Evolutionary conservation across 2,329 filamentous ascomycete species (phyloP), one percentile per base, ranked within the genome.

Genomic region (Geosmithia putterillii): DNA sequence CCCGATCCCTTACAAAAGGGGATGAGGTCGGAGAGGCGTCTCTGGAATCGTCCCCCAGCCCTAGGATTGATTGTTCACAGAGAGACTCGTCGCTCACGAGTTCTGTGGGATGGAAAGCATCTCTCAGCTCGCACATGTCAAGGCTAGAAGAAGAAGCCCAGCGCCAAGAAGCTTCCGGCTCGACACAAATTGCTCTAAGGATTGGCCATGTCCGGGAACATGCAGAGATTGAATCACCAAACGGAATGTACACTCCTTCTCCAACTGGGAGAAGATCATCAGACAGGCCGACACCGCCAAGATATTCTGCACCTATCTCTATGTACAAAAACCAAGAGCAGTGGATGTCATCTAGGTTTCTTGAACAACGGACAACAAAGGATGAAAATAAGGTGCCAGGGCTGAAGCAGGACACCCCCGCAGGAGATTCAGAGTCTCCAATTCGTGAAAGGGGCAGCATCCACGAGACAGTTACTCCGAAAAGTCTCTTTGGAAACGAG

Each of bases 51-150:
- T 32, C 10, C 28, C 10, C 28, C n/a, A 17, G 35, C 35, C 15
- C 3, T n/a, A n/a, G 7, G 10, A 37, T 9, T 8, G 15, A 8
- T 7, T n/a, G 15, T 7, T n/a, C 3, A n/a, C 15, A n/a, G 14
- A 23, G 66, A n/a, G 56, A 60, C 1, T 49, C 54, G 3, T 70
- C 67, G 1, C 62, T 62, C 1, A 59, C 60, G 6, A 71, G 70
- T 44, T 75, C 71, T 2, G 55, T 64, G 2, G 73, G 75, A 45
- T 76, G 72, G 73, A 75, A 74, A 54, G 66, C 59, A 0, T 72
- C 67, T 67, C 64, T 76, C 35, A 72, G 71, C 8, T 63, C 69
- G 2, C 69, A 75, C 37, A 64, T 71, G 8, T 67, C 67, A 1
- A 70, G 67, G 44, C 52, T 72, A 2, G 69, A 74, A 39, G 48